These are phyloP conservation scores for Kentomonas sorsogonicus DNA, from an alignment of 208 protist genomes.

Conservation along the genomic window DNA sequence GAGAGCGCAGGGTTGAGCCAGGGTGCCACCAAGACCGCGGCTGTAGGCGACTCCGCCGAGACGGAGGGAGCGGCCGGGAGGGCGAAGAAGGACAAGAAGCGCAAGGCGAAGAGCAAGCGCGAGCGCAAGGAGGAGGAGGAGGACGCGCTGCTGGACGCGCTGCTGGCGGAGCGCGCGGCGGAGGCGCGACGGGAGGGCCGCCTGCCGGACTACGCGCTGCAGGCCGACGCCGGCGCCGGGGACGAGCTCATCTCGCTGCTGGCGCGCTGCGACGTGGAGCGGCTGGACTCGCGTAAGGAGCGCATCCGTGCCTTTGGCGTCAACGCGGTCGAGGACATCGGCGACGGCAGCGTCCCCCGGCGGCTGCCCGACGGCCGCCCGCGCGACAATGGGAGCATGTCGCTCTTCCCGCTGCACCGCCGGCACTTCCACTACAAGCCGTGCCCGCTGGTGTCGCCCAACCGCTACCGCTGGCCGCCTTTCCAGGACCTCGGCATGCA, in stretches of 20 bases:
- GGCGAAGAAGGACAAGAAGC: conserved; percentile 30
- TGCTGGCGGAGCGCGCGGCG: conserved; percentile 23
- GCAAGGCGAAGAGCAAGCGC: conserved; percentile 34
- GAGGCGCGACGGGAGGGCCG: conserved; percentile 5
- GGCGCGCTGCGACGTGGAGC: conserved; percentile 44
- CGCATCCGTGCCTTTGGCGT: conserved; percentile 68
- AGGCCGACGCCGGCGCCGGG: conserved; percentile 1
- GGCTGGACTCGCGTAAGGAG: conserved; percentile 67
- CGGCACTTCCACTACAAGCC: conserved; percentile 36
- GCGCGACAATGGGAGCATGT: conserved; percentile 35
- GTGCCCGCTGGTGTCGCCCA: conserved; percentile 66
- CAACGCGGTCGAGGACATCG: conserved; percentile 73
- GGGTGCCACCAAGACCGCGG: not conserved
- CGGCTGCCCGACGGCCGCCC: conserved; percentile 41
- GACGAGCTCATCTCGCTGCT: conserved; percentile 34
- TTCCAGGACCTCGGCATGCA: conserved; percentile 65
- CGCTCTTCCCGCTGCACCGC: conserved; percentile 60
- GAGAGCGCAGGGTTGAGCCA: too few species aligned
- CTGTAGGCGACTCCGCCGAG: conserved; percentile 2
- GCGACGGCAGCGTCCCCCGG: conserved; percentile 47
- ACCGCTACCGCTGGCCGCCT: conserved; percentile 72
- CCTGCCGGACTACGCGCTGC: not conserved
- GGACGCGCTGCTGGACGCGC: conserved; percentile 62
- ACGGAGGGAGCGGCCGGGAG: conserved; percentile 14
- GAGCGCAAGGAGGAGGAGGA: conserved; percentile 50